These are phyloP conservation scores for Microsporum audouinii DNA, from an alignment of 2,329 filamentous ascomycete species.

Conservation along the genomic window DNA sequence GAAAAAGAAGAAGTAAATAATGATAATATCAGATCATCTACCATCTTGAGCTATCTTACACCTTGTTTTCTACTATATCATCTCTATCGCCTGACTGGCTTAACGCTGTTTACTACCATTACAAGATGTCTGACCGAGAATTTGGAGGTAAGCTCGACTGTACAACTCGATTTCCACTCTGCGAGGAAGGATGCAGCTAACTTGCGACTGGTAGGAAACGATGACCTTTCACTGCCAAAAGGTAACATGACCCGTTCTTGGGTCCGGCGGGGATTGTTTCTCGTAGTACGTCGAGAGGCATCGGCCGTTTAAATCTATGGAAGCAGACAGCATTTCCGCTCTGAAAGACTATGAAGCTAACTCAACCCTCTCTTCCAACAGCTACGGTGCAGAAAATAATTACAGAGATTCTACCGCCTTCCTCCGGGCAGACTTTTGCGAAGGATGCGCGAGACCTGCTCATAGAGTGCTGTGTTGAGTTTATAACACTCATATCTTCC, in stretches of 20 bases:
- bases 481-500: conserved; percentile 95
- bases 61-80: neutral
- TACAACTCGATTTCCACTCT: neutral
- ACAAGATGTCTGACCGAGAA: conserved; percentile 12
- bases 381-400: conserved; percentile 75
- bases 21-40: neutral
- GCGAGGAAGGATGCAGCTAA: conserved; percentile 5
- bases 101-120: neutral
- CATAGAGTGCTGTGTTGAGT: conserved; percentile 98
- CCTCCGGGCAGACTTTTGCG: conserved; percentile 71
- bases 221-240: conserved; percentile 51
- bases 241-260: conserved; percentile 25
- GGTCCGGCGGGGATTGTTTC: too few species aligned
- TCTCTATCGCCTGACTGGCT: too few species aligned
- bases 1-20: neutral
- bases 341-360: neutral
- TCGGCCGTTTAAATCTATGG: neutral
- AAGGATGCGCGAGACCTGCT: conserved; percentile 91
- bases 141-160: conserved; percentile 7
- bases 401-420: conserved; percentile 73
- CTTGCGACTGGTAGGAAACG: conserved; percentile 33
- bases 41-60: neutral
- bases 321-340: too few species aligned
- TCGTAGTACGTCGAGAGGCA: neutral
- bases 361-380: conserved; percentile 20